Evolutionary conservation across 1,284 basidiomycete species (phyloP).

Genomic region (Cutaneotrichosporon cutaneum): DNA sequence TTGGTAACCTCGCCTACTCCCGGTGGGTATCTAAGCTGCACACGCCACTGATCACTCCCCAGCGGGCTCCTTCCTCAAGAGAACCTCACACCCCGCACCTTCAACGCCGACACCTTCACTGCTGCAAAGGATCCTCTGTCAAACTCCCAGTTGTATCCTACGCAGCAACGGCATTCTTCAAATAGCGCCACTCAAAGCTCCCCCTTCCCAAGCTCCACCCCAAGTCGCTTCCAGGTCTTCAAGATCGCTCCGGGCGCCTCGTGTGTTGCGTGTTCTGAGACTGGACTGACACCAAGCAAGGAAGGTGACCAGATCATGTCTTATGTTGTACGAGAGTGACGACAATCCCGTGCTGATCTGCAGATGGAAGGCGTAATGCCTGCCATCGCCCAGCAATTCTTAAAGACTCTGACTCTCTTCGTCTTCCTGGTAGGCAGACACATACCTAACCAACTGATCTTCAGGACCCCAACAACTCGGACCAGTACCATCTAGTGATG

Average conservation of each 20-base stretch:
- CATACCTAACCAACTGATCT: background rate
- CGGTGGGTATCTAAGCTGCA: background rate
- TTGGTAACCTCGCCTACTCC: constrained; percentile 1
- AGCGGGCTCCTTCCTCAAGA: background rate
- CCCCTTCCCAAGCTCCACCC: too few species aligned
- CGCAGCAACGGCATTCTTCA: background rate
- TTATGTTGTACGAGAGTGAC: background rate
- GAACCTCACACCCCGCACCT: background rate
- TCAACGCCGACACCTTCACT: background rate
- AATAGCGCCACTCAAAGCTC: too few species aligned
- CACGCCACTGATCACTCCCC: background rate
- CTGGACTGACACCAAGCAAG: background rate
- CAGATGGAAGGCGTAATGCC: background rate
- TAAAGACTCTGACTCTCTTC: constrained; percentile 27
- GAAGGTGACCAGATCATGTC: constrained; percentile 1
- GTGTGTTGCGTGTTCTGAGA: background rate
- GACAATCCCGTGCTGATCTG: background rate
- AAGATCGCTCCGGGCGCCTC: background rate
- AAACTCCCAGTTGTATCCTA: background rate
- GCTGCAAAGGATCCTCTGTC: background rate
- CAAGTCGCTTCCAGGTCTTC: background rate
- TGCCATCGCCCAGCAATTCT: constrained; percentile 25
- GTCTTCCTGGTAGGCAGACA: constrained; percentile 21
- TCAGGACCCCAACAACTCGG: constrained; percentile 9
- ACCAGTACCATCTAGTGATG: background rate